These are phyloP conservation scores for Naganishia albida DNA, from an alignment of 1,284 basidiomycete species.

Conservation along the genomic window DNA sequence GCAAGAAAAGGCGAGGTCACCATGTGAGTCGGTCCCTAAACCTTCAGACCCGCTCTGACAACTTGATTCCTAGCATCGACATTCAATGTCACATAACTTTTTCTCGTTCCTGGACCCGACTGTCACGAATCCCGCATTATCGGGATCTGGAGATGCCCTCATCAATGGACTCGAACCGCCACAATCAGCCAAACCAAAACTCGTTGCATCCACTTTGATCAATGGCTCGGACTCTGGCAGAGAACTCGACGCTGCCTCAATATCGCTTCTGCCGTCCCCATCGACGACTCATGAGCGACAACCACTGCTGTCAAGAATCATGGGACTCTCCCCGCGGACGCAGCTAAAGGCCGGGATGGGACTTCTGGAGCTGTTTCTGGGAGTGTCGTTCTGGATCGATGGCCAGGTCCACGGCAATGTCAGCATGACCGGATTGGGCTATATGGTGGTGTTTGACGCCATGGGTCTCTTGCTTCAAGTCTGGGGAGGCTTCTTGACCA, in stretches of 20 bases:
- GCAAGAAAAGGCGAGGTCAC: conserved; percentile 65
- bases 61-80: conserved; percentile 80
- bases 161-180: conserved; percentile 23
- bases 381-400: conserved; percentile 74
- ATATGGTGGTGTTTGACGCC: conserved; percentile 94
- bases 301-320: conserved; percentile 40
- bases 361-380: conserved; percentile 57
- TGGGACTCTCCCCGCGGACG: conserved; percentile 46
- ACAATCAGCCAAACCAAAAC: conserved; percentile 32
- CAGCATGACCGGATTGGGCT: conserved; percentile 84
- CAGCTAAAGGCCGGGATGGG: conserved; percentile 55
- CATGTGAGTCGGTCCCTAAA: conserved; percentile 57
- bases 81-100: conserved; percentile 90
- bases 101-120: conserved; percentile 79
- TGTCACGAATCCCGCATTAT: conserved; percentile 47
- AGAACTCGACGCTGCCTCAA: conserved; percentile 33
- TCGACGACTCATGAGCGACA: conserved; percentile 35
- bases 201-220: conserved; percentile 31
- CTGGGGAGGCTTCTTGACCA: conserved; percentile 54
- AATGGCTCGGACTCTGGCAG: conserved; percentile 34
- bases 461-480: conserved; percentile 69
- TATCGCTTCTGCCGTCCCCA: conserved; percentile 44
- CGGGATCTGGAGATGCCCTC: not conserved
- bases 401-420: conserved; percentile 88
- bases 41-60: conserved; percentile 71